Conservation (phyloP, 495 filamentous ascomycete genomes). For the Penicillium simplicissimum region DNA sequence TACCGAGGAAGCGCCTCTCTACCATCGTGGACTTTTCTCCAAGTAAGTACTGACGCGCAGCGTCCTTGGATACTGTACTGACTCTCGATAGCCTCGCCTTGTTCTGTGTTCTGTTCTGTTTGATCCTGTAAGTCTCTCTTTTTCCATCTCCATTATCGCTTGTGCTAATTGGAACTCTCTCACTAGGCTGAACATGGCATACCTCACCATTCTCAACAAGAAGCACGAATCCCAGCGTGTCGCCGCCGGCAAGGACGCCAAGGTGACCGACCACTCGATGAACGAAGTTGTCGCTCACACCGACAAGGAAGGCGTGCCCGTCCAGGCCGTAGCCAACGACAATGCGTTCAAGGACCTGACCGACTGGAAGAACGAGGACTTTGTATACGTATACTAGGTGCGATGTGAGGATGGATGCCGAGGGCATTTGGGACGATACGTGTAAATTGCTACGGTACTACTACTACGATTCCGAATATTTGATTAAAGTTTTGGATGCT, state of each 20-base stretch:
- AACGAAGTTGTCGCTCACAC: conserved; percentile 39
- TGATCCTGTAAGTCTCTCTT: conserved; percentile 38
- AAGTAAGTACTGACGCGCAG: conserved; percentile 32
- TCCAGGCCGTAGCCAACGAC: conserved; percentile 48
- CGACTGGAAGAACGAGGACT: conserved; percentile 58
- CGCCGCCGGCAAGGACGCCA: conserved; percentile 50
- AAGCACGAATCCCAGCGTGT: conserved; percentile 50
- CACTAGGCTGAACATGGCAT: conserved; percentile 41
- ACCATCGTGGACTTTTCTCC: conserved; percentile 54
- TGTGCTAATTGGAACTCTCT: neutral
- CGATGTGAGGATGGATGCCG: neutral
- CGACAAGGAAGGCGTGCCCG: conserved; percentile 41
- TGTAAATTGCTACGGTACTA: neutral
- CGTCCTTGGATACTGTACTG: neutral
- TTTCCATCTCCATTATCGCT: neutral
- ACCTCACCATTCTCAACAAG: conserved; percentile 52
- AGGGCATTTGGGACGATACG: neutral
- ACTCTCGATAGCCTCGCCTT: conserved; percentile 45
- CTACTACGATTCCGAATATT: neutral
- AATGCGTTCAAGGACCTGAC: conserved; percentile 55
- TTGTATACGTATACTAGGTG: conserved; percentile 57
- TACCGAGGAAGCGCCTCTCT: conserved; percentile 54
- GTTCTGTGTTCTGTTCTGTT: conserved; percentile 53
- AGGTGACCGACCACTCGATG: conserved; percentile 42
- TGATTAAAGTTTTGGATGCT: neutral